Base-by-base conservation (phyloP, 2,329 filamentous ascomycete species). In the Aspergillus sp. region DNA sequence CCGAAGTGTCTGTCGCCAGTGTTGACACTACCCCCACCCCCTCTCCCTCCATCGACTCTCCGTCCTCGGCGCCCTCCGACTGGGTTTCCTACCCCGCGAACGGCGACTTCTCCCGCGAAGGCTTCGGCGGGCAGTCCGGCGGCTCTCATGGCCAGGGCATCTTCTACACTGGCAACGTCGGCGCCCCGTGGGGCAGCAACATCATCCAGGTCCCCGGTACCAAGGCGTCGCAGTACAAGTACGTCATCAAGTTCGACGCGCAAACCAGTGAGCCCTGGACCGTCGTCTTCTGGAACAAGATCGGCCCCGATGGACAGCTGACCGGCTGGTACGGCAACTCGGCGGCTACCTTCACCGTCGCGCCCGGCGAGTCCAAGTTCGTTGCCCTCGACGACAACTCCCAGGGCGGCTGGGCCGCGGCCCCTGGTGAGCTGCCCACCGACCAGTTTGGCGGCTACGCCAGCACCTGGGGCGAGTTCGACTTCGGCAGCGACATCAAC, bases 381-480 rank as follows among this genome's bases (percentile, higher is more conserved):
- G 51, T 63, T 12, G 60, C 60, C 29, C 47, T 62, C 34, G 60
- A 61, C 32, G 42, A 49, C 26, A 37, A 63, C 40, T 49, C 58
- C 10, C 48, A 54, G 40, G 60, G 58, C 50, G 55, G 47, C 30
- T 61, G 56, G 47, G 47, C 55, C 42, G 35, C 44, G 26, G 40
- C 44, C 29, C 48, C 51, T 24, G 40, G 45, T 15, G 25, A 32
- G 13, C 43, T 58, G 8, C 55, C 57, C 33, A 49, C 34, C 15
- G 43, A 48, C 33, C 6, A 32, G 5, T 45, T 39, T 28, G 58
- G 60, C 26, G 41, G 44, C 5, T 59, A 55, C 30, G 47, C 55
- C n/a, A 51, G 46, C 43, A 61, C 58, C 44, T 63, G 58, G 58
- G 58, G 58, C 43, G 60, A 63, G 37, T 60, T 62, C 32, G 51